Evolutionary conservation across 1,284 basidiomycete species (phyloP).

Genomic region (Heliocybe sulcata): DNA sequence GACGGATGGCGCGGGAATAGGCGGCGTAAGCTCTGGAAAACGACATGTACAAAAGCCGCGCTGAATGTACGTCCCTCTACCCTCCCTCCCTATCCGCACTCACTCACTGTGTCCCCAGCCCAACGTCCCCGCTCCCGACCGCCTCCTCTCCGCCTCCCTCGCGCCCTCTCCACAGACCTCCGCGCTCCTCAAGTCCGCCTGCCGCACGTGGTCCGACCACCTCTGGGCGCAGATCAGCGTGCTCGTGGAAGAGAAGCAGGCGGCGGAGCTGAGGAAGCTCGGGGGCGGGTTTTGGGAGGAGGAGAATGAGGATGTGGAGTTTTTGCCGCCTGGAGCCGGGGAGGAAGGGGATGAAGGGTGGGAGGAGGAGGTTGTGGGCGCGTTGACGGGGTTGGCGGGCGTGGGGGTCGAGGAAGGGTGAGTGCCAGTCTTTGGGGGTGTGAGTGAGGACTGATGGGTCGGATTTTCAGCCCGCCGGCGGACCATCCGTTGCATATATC

Average conservation of each 20-base stretch:
- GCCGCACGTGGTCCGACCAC: constrained; percentile 90
- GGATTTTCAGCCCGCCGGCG: constrained; percentile 43
- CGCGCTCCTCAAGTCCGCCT: constrained; percentile 69
- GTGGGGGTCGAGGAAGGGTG: constrained; percentile 57
- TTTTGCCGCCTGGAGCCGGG: constrained; percentile 28
- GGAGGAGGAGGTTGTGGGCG: constrained; percentile 49
- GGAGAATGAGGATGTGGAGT: constrained; percentile 30
- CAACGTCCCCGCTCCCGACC: constrained; percentile 67
- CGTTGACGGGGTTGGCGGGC: constrained; percentile 44
- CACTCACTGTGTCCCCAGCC: constrained; percentile 32
- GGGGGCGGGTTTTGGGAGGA: constrained; percentile 59
- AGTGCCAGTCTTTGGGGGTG: constrained; percentile 10
- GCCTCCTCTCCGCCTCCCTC: constrained; percentile 83
- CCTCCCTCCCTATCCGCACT: constrained; percentile 3
- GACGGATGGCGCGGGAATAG: constrained; percentile 62
- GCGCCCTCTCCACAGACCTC: constrained; percentile 76
- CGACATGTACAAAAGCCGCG: constrained; percentile 73
- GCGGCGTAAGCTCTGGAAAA: constrained; percentile 78
- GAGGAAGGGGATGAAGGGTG: constrained; percentile 27
- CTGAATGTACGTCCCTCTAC: constrained; percentile 56
- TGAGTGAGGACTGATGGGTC: not conserved
- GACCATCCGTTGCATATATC: constrained; percentile 83
- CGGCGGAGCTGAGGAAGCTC: constrained; percentile 47
- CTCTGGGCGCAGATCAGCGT: constrained; percentile 90
- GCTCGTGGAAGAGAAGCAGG: constrained; percentile 78